Conservation (phyloP, 2,329 filamentous ascomycete genomes). For the Sporothrix luriei region DNA sequence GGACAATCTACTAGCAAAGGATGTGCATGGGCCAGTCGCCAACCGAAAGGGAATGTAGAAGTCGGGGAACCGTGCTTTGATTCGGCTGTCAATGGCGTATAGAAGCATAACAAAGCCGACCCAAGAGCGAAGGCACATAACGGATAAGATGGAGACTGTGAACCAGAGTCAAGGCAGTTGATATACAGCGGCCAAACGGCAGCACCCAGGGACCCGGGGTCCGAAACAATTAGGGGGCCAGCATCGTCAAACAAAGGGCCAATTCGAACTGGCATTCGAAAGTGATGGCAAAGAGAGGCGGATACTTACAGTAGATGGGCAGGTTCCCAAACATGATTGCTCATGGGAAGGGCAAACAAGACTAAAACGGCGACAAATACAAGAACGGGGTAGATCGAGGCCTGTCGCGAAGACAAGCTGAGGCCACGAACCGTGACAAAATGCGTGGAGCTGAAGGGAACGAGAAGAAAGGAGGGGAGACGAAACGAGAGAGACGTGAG, state of each 20-base stretch:
- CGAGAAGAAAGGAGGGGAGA: neutral
- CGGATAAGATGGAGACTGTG: neutral
- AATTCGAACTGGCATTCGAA: neutral
- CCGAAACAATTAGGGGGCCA: neutral
- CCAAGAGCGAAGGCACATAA: neutral
- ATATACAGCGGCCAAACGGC: neutral
- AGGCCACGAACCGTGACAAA: neutral
- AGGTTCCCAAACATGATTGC: constrained; percentile 51
- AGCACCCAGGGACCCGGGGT: neutral
- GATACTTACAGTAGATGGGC: constrained; percentile 46
- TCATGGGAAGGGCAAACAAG: neutral
- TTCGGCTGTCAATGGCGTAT: neutral
- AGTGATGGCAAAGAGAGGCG: neutral
- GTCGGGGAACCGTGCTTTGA: neutral
- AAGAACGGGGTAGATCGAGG: neutral
- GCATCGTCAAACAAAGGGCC: neutral
- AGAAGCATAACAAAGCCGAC: constrained; percentile 23
- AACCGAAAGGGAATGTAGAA: neutral
- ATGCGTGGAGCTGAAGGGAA: neutral
- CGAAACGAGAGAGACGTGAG: neutral
- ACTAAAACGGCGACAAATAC: neutral
- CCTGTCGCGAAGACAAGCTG: neutral
- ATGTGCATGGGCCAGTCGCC: neutral
- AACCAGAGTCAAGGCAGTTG: neutral
- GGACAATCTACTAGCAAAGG: neutral